Percentiles rank a stretch among this genome's conserved stretches.
These are phyloP conservation scores for Penicillium nordicum DNA, from an alignment of 2,329 filamentous ascomycete species.

Conservation along the genomic window DNA sequence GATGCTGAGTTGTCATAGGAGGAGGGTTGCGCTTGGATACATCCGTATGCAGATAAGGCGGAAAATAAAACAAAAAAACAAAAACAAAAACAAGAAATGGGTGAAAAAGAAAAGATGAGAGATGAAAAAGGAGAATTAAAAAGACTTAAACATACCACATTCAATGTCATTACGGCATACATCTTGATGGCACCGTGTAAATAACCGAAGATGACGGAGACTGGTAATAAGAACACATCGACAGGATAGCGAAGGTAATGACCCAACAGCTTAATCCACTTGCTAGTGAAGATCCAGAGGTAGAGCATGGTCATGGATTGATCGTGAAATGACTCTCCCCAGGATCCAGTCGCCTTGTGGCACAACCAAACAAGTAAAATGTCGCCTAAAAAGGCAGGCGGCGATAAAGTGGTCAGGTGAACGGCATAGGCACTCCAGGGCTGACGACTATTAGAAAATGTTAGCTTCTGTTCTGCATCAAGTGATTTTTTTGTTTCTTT, in stretches of 20 bases:
- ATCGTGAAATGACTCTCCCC: constrained; percentile 53
- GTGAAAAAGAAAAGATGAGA: neutral
- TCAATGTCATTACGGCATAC: constrained; percentile 77
- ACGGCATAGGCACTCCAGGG: constrained; percentile 92
- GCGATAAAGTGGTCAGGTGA: constrained; percentile 87
- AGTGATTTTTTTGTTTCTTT: neutral
- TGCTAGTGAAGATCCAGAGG: constrained; percentile 80
- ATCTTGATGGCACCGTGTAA: constrained; percentile 91
- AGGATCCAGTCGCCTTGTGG: constrained; percentile 64
- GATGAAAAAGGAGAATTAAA: constrained; percentile 1
- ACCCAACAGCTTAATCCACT: constrained; percentile 84
- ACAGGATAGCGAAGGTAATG: constrained; percentile 80
- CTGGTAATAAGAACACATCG: constrained; percentile 73
- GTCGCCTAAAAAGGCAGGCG: constrained; percentile 77
- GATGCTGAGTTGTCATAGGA: constrained; percentile 21
- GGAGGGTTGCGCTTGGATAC: constrained; percentile 15
- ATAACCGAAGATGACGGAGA: constrained; percentile 89
- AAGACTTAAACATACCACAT: constrained; percentile 62
- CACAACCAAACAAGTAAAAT: constrained; percentile 66
- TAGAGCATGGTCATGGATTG: constrained; percentile 61
- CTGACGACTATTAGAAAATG: constrained; percentile 63
- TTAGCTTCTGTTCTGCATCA: constrained; percentile 20
- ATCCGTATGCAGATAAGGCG: neutral
- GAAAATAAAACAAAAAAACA: neutral
- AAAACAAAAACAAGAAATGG: neutral